A percentile compares a stretch with the other conserved stretches of the same genome.
Conservation (phyloP, 2,329 filamentous ascomycete genomes). For the Ophiostoma perfectum region DNA sequence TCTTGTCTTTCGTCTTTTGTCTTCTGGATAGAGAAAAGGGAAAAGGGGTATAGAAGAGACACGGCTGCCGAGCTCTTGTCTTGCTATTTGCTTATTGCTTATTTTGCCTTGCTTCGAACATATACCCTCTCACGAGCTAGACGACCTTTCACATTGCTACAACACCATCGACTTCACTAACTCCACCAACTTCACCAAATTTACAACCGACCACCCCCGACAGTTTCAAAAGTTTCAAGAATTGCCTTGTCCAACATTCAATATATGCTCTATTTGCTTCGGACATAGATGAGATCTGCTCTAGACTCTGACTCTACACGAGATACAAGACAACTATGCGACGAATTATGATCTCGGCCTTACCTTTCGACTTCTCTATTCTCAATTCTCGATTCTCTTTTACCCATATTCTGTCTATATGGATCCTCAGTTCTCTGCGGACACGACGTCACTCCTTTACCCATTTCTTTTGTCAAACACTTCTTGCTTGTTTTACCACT, state of each 20-base stretch:
- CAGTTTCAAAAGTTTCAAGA: too few relatives aligned
- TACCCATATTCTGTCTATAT: background rate
- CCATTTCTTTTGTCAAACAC: background rate
- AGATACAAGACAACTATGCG: too few relatives aligned
- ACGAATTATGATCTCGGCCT: background rate
- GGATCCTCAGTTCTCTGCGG: background rate
- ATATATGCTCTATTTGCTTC: background rate
- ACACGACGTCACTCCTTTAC: background rate
- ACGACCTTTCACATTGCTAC: background rate
- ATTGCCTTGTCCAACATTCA: too few relatives aligned
- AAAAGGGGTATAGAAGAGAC: background rate
- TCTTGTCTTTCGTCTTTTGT: background rate
- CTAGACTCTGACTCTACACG: background rate
- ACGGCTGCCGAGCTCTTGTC: background rate
- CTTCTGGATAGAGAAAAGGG: background rate
- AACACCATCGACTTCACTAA: background rate
- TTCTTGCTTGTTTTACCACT: background rate
- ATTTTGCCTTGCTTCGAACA: slow-evolving; percentile 11
- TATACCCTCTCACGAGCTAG: slow-evolving; percentile 13
- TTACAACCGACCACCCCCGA: background rate
- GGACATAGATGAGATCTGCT: background rate
- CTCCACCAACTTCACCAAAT: background rate
- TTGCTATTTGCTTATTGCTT: slow-evolving; percentile 8
- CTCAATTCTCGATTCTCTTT: slow-evolving; percentile 1
- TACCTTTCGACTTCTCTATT: background rate